These are phyloP conservation scores for Tetrahymena malaccensis DNA, from an alignment of 73 alveolate species.

Conservation along the genomic window DNA sequence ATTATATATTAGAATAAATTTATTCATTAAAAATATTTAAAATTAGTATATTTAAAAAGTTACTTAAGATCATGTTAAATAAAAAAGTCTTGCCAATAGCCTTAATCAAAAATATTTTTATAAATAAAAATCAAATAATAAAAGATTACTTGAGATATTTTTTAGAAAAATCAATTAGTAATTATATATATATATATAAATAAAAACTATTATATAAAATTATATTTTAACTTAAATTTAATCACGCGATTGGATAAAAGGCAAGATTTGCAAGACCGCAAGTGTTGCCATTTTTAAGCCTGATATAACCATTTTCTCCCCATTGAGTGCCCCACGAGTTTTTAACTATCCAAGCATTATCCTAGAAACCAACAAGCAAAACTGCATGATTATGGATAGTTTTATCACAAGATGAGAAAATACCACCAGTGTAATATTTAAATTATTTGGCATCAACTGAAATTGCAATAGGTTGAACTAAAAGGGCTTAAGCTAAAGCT, in stretches of 20 bases:
- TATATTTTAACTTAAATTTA: not conserved
- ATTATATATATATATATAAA: not conserved
- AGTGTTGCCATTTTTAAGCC: not conserved
- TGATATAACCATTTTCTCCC: constrained; percentile 21
- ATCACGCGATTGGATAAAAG: not conserved
- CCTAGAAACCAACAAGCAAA: constrained; percentile 11
- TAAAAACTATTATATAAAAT: not conserved
- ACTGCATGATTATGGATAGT: constrained; percentile 6
- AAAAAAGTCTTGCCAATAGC: too few species aligned
- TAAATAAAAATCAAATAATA: too few species aligned
- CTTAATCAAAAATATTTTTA: too few species aligned
- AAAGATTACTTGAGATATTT: too few species aligned
- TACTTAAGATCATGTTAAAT: too few species aligned
- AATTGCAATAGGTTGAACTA: constrained; percentile 23
- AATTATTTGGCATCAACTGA: constrained; percentile 46
- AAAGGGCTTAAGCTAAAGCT: constrained; percentile 12
- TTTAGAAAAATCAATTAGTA: too few species aligned
- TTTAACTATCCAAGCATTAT: constrained; percentile 10
- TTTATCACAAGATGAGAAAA: constrained; percentile 6
- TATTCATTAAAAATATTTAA: too few species aligned
- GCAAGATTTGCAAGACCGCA: not conserved
- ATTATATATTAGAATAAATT: too few species aligned
- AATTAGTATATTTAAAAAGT: too few species aligned
- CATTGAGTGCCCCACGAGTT: constrained; percentile 42
- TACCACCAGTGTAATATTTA: constrained; percentile 41